Percentiles rank a stretch among this genome's conserved stretches.
Conservation (phyloP, 2,329 filamentous ascomycete species). For the Cladophialophora yegresii region DNA sequence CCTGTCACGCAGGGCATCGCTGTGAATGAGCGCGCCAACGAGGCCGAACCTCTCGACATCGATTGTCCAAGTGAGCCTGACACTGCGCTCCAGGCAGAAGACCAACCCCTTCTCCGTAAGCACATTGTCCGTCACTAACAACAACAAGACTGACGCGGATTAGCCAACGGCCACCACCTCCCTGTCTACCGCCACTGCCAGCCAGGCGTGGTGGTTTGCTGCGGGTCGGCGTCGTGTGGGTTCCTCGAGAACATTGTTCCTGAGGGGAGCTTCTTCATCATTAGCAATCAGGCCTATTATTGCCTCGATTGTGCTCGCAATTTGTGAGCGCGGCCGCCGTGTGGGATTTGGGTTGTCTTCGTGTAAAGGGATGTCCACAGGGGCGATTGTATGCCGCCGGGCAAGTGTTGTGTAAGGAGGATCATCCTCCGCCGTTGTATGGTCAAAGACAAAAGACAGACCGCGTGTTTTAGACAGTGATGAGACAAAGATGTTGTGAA, state of each 20-base stretch:
- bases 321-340: slow-evolving; percentile 15
- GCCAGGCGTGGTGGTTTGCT: slow-evolving; percentile 10
- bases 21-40: not conserved
- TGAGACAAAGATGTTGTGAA: not conserved
- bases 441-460: not conserved
- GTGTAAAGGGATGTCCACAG: not conserved
- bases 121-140: not conserved
- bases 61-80: slow-evolving; percentile 6
- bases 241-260: slow-evolving; percentile 21
- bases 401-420: not conserved
- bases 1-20: not conserved
- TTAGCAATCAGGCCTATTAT: slow-evolving; percentile 1
- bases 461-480: not conserved
- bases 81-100: not conserved
- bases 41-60: not conserved
- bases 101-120: slow-evolving; percentile 17
- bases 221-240: slow-evolving; percentile 17
- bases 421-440: not conserved
- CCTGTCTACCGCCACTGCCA: slow-evolving; percentile 16
- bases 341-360: not conserved
- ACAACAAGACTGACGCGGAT: not conserved
- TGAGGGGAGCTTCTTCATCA: slow-evolving; percentile 11
- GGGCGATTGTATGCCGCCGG: not conserved
- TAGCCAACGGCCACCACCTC: slow-evolving; percentile 6
- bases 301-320: not conserved